phyloP scores from a whole-genome alignment of 805 yeast species.

The Starmerella kuoi region DNA sequence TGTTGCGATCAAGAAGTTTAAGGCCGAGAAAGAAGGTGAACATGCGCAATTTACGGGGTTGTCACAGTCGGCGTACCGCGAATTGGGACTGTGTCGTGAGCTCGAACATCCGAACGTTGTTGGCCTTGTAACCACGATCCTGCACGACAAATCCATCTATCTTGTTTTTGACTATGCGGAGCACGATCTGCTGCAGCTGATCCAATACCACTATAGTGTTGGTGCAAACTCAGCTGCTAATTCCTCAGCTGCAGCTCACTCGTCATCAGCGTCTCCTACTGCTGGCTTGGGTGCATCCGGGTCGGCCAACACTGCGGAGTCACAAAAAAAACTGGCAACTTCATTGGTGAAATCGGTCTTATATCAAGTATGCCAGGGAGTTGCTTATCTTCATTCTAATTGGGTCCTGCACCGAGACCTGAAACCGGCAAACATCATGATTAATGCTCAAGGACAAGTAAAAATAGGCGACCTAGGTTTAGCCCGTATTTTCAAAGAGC shows the following conservation, averaged over 20 bases:
- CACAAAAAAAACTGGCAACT: constrained; percentile 44
- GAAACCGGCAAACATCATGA: constrained; percentile 97
- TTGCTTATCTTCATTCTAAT: constrained; percentile 81
- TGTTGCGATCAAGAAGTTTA: constrained; percentile 84
- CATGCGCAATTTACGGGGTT: constrained; percentile 73
- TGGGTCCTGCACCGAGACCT: constrained; percentile 94
- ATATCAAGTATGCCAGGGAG: constrained; percentile 90
- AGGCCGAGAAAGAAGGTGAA: constrained; percentile 86
- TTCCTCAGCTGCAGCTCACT: neutral
- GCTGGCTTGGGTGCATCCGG: neutral
- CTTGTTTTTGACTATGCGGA: constrained; percentile 96
- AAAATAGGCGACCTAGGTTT: constrained; percentile 92
- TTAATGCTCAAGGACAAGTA: constrained; percentile 74
- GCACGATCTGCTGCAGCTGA: constrained; percentile 85
- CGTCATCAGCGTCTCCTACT: neutral
- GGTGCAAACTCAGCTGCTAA: neutral
- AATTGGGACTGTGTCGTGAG: constrained; percentile 90
- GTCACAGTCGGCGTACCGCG: constrained; percentile 90
- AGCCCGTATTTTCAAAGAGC: constrained; percentile 77
- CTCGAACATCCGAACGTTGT: constrained; percentile 69
- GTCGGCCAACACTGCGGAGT: neutral
- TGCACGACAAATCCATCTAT: constrained; percentile 81
- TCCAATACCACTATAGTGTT: constrained; percentile 77
- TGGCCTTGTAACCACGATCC: constrained; percentile 62
- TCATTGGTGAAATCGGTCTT: constrained; percentile 64